phyloP scores from a whole-genome alignment of 1,284 basidiomycete genomes.

The Moesziomyces antarcticus region DNA sequence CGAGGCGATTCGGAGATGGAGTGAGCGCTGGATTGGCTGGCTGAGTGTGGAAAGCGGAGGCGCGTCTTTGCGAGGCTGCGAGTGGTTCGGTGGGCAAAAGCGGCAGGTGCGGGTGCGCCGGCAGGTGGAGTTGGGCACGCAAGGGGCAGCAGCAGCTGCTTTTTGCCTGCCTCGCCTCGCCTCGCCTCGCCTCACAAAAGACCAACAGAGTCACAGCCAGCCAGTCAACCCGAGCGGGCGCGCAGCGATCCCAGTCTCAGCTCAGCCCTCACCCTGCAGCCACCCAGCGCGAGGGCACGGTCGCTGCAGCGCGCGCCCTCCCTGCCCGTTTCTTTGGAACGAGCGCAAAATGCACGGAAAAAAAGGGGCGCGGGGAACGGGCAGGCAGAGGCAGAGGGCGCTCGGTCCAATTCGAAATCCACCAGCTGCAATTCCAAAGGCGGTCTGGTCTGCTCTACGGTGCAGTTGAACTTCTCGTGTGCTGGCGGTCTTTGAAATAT shows the following conservation, averaged over 20 bases:
- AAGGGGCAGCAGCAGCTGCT: not conserved
- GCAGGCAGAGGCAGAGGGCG: not conserved
- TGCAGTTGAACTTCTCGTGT: slow-evolving; percentile 22
- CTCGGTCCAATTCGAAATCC: not conserved
- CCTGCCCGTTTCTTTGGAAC: not conserved
- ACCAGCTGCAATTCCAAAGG: not conserved
- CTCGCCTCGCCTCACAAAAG: too few relatives aligned
- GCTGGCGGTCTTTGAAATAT: slow-evolving; percentile 22
- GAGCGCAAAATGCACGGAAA: not conserved
- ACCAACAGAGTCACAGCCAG: too few relatives aligned
- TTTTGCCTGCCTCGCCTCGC: too few relatives aligned
- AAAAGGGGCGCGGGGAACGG: slow-evolving; percentile 1
- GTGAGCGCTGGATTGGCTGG: not conserved
- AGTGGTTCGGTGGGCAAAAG: not conserved
- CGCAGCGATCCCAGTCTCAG: not conserved
- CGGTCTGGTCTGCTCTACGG: not conserved
- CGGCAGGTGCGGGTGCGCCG: not conserved
- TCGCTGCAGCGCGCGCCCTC: not conserved
- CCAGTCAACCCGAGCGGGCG: not conserved
- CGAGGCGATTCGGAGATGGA: not conserved
- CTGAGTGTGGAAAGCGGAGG: not conserved
- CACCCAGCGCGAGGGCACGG: not conserved
- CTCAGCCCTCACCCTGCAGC: not conserved
- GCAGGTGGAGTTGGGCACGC: slow-evolving; percentile 1
- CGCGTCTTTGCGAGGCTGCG: not conserved